A percentile compares a stretch with the other conserved stretches of the same genome.
These are phyloP conservation scores for Thelonectria rubi DNA, from an alignment of 2,329 filamentous ascomycete species.

Conservation along the genomic window DNA sequence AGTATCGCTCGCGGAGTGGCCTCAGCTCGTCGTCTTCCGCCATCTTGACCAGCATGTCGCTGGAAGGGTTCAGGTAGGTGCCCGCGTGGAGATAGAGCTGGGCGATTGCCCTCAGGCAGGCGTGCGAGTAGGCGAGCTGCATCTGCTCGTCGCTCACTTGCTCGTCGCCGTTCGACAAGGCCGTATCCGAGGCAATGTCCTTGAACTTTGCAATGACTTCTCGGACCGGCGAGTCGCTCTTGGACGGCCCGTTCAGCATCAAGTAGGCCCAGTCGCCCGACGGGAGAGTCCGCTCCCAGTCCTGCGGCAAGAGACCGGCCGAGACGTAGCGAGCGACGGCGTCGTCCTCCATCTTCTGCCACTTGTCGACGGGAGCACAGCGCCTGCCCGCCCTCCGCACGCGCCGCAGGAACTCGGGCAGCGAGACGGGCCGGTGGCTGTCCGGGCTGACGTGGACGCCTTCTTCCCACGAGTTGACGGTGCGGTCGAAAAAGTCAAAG, in stretches of 20 bases:
- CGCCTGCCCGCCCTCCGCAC: background rate
- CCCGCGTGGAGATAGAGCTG: constrained; percentile 2
- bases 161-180: too few relatives aligned
- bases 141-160: too few relatives aligned
- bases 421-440: constrained; percentile 1
- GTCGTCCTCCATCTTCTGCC: constrained; percentile 5
- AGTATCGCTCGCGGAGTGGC: background rate
- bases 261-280: constrained; percentile 10
- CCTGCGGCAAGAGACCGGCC: background rate
- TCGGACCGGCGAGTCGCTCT: constrained; percentile 7
- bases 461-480: constrained; percentile 11
- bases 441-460: constrained; percentile 1
- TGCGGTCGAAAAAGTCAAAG: constrained; percentile 16
- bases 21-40: background rate
- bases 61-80: constrained; percentile 4
- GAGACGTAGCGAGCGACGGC: background rate
- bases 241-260: background rate
- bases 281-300: constrained; percentile 5
- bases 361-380: background rate
- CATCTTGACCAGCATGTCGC: background rate
- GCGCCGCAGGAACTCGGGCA: constrained; percentile 14
- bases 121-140: background rate
- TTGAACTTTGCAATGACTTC: background rate
- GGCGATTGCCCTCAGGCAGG: background rate
- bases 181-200: too few relatives aligned